Conservation (phyloP, 2,329 filamentous ascomycete species). For the Aspergillaceae sp. region DNA sequence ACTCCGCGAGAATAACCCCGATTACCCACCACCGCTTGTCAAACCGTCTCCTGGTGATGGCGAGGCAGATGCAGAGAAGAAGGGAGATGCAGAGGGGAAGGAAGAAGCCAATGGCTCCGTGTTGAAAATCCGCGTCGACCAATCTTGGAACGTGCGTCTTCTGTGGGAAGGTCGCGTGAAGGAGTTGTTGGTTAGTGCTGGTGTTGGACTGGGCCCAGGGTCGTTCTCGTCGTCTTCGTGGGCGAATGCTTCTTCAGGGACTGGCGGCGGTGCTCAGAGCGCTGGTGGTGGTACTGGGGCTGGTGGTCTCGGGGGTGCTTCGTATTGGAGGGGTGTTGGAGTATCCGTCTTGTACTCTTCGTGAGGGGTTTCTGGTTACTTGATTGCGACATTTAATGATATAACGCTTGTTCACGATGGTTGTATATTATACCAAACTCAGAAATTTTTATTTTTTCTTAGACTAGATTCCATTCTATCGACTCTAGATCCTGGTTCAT, state of each 20-base stretch:
- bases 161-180: constrained; percentile 92
- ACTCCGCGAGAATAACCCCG: constrained; percentile 22
- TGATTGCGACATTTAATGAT: background rate
- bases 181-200: constrained; percentile 83
- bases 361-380: constrained; percentile 7
- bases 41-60: constrained; percentile 6
- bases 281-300: constrained; percentile 17
- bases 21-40: constrained; percentile 8
- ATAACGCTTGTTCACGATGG: background rate
- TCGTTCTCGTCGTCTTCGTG: constrained; percentile 25
- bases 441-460: no score
- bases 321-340: constrained; percentile 35
- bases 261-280: constrained; percentile 16
- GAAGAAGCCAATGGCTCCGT: constrained; percentile 71
- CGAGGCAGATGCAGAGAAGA: constrained; percentile 10
- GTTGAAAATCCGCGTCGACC: constrained; percentile 80
- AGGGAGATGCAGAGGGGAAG: constrained; percentile 10
- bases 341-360: constrained; percentile 37
- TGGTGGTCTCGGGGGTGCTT: constrained; percentile 19
- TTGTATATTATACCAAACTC: no score
- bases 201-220: constrained; percentile 65
- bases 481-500: no score
- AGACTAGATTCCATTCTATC: no score
- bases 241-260: constrained; percentile 4
- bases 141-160: constrained; percentile 75